Percentiles rank a stretch among this genome's conserved stretches.
Evolutionary conservation across 768 basidiomycete genomes (phyloP).

Genomic region (Lentinula lateritia): DNA sequence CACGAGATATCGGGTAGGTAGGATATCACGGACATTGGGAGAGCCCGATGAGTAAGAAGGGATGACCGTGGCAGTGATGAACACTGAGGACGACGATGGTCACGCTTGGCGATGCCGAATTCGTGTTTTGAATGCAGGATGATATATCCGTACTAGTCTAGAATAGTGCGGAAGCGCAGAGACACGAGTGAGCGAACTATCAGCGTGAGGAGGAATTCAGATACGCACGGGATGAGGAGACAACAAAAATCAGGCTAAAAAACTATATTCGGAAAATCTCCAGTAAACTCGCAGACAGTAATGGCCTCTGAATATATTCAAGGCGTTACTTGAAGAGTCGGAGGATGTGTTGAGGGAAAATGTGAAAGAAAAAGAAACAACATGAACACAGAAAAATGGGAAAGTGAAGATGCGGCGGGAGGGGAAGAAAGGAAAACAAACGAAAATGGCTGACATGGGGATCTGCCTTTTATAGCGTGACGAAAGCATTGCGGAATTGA

Average conservation of each 20-base stretch:
- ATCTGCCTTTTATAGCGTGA: background rate
- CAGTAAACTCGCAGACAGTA: background rate
- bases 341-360: background rate
- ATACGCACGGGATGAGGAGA: background rate
- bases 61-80: background rate
- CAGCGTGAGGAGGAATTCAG: background rate
- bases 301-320: background rate
- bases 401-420: background rate
- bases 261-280: background rate
- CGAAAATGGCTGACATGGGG: background rate
- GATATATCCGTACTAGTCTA: background rate
- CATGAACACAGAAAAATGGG: background rate
- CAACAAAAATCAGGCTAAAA: background rate
- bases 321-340: background rate
- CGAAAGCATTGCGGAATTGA: background rate
- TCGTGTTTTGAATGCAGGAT: background rate
- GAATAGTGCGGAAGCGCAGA: background rate
- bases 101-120: background rate
- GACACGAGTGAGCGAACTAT: background rate
- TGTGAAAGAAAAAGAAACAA: background rate
- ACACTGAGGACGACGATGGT: background rate
- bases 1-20: background rate
- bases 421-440: background rate
- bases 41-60: background rate
- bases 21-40: background rate